Evolutionary conservation across 768 basidiomycete species (phyloP), one percentile per base, ranked within the genome.

Genomic region (Trametes coccinea): DNA sequence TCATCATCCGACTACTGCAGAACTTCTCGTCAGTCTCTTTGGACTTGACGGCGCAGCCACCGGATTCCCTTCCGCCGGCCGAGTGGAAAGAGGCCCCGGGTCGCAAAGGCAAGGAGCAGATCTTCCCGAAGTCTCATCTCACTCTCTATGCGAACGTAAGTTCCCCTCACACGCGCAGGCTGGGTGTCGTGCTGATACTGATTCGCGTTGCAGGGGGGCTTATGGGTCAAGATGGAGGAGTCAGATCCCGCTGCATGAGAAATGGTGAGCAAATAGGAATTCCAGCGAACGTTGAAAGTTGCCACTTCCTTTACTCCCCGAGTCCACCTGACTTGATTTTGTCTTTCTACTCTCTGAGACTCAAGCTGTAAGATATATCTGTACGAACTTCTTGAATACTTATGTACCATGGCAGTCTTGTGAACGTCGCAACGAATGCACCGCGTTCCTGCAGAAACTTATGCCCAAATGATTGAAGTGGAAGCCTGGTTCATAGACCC

Each of bases 1-100:
- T 87, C 72, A 77, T 89, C 46, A 77, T 84, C 48, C 79, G 83
- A 9, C 73, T 89, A 7, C 70, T 88, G 5, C 88, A 89, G 68
- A 69, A 70, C 9, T 86, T 86, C 71, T 78, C 78, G 3, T 67
- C 68, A 2, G 71, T 89, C 43, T 66, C 71, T 2, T 75, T 85
- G 22, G 81, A 78, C 2, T 71, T 70, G 4, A 79, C 78, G 0
- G 83, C 83, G 52, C 76, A 80, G 4, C 73, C 68, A 2, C 70
- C 76, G 8, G 71, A 62, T 5, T 75, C 78, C 2, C 72, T 70
- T 29, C 78, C 84, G 3, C 85, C 84, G 0, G 63, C 71, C 0
- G 72, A 73, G 10, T 86, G 85, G 84, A 70, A 72, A 5, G 84
- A 86, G 57, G 79, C 77, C 43, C 72, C 80, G 7, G 73, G 80